phyloP scores from a whole-genome alignment of 2,329 filamentous ascomycete species.

The Hypoxylon sp. region DNA sequence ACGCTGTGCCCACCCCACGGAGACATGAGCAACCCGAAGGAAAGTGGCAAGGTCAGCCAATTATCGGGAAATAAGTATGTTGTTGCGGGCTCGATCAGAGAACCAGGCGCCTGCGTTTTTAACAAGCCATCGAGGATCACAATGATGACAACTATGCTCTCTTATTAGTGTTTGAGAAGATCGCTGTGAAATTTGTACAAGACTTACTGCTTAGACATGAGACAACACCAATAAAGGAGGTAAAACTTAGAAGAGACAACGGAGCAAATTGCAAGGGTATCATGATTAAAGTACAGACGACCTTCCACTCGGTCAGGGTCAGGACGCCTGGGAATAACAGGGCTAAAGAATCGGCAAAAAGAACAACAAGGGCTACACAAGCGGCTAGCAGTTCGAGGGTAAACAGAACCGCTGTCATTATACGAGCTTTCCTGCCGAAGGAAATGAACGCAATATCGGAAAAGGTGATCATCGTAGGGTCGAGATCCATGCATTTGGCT shows the following conservation, averaged over 20 bases:
- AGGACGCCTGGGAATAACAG: slow-evolving; percentile 78
- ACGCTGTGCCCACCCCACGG: slow-evolving; percentile 73
- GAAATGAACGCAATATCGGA: slow-evolving; percentile 93
- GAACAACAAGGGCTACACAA: slow-evolving; percentile 74
- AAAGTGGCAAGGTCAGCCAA: slow-evolving; percentile 87
- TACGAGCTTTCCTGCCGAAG: slow-evolving; percentile 83
- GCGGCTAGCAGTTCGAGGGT: slow-evolving; percentile 87
- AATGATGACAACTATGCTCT: slow-evolving; percentile 78
- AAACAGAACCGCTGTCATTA: slow-evolving; percentile 87
- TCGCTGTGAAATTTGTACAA: neutral
- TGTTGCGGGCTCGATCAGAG: slow-evolving; percentile 80
- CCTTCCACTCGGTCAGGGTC: slow-evolving; percentile 81
- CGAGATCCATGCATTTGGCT: slow-evolving; percentile 88
- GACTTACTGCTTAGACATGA: slow-evolving; percentile 86
- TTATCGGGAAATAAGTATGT: slow-evolving; percentile 87
- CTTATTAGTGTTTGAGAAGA: slow-evolving; percentile 21
- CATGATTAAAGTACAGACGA: slow-evolving; percentile 81
- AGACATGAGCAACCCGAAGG: slow-evolving; percentile 90
- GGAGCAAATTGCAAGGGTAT: slow-evolving; percentile 88
- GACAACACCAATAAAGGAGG: slow-evolving; percentile 91
- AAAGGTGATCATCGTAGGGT: slow-evolving; percentile 89
- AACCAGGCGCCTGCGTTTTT: slow-evolving; percentile 83
- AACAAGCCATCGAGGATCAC: slow-evolving; percentile 87
- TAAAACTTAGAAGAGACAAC: slow-evolving; percentile 85
- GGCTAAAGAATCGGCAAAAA: slow-evolving; percentile 87